Percentiles rank a stretch among this genome's conserved stretches.
These are phyloP conservation scores for Rheum nobile DNA, from an alignment of 148 eudicot species.

Conservation along the genomic window DNA sequence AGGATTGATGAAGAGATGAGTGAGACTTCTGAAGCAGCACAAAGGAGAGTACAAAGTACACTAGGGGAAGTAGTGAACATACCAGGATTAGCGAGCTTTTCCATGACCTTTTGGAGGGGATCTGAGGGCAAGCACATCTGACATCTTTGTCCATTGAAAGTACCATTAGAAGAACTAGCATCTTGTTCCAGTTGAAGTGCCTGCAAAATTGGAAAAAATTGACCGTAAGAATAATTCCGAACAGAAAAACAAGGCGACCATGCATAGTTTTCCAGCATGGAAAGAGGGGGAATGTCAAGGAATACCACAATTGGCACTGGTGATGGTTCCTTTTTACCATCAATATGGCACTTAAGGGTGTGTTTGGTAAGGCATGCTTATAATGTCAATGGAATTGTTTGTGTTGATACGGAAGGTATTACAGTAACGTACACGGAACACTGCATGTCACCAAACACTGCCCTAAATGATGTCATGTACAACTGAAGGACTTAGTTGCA, in stretches of 20 bases:
- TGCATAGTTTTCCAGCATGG: neutral
- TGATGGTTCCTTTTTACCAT: neutral
- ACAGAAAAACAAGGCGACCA: neutral
- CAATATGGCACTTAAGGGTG: neutral
- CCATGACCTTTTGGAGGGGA: slow-evolving; percentile 80
- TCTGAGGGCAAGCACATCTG: slow-evolving; percentile 91
- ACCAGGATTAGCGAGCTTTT: slow-evolving; percentile 78
- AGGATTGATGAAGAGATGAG: neutral
- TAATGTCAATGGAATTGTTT: no score
- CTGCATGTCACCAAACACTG: no score
- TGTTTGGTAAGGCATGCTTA: neutral
- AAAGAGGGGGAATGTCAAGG: neutral
- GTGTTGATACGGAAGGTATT: no score
- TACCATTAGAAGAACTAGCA: slow-evolving; percentile 44
- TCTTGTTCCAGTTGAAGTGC: slow-evolving; percentile 84
- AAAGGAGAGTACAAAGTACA: neutral
- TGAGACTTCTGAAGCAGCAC: neutral
- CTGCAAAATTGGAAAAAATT: slow-evolving; percentile 17
- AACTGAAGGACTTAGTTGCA: neutral
- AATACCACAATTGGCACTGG: neutral
- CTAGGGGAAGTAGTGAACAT: neutral
- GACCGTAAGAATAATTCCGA: neutral
- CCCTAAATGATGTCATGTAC: neutral
- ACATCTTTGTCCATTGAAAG: slow-evolving; percentile 66
- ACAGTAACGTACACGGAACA: no score